Base-by-base conservation (phyloP, 257 asterid species). In the Mitragyna speciosa region DNA sequence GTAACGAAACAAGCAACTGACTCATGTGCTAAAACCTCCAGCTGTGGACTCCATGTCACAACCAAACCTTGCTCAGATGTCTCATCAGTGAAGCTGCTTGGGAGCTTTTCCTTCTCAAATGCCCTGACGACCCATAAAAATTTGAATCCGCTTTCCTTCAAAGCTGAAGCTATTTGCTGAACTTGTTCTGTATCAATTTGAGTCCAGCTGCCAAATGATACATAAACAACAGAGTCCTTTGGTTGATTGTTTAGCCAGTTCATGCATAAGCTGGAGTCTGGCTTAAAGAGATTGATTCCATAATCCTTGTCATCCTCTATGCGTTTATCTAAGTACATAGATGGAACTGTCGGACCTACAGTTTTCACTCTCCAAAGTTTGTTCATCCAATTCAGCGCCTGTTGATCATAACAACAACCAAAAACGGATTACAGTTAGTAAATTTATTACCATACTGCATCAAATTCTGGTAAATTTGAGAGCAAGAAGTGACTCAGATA, bases 161-260 rank as follows among this genome's bases (percentile, higher is more conserved):
- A 67, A 15, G 86, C 90, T 64, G 68, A n/a, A 8, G 90, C 86
- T 66, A 89, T 66, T 75, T 91, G 94, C 48, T 88, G 90, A 76
- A 82, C 82, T 41, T 91, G 94, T 24, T 87, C 78, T 16, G 80
- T 12, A 54, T 83, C 76, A 2, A 89, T n/a, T 10, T 90, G 79
- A 19, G 90, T 91, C 92, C 89, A 89, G 90, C 94, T 91, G 14
- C 96, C 94, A 43, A 91, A 91, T 0, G 94, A 89, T 74, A 91
- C 47, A 83, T 91, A 91, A 24, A 88, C 81, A 17, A 87, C 92
- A 2, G 94, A 91, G 77, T 85, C 70, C 0, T 6, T 80, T 6
- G 87, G 87, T 82, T 86, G 89, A 48, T 85, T 52, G 58, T 81
- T 24, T 63, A 91, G 89, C 96, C 96, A 91, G n/a, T 81, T 76